Conservation (phyloP, 2,329 filamentous ascomycete species). For the Sarocladium strictum region DNA sequence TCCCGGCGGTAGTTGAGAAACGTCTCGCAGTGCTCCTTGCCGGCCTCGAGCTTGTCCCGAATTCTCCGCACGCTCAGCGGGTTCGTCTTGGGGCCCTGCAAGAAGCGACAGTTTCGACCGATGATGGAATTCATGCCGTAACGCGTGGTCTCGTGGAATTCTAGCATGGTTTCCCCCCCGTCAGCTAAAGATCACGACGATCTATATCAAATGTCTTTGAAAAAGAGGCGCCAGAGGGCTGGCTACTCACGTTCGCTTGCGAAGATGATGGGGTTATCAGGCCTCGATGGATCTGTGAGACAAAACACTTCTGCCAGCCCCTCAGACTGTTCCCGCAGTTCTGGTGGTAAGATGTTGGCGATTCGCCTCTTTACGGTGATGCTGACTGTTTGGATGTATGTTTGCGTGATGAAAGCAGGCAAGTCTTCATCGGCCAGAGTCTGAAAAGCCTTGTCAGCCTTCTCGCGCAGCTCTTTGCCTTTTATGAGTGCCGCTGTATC, state of each 20-base stretch:
- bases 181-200: too few species aligned
- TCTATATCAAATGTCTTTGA: too few species aligned
- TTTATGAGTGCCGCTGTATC: slow-evolving; percentile 43
- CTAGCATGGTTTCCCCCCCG: slow-evolving; percentile 29
- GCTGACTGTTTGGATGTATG: slow-evolving; percentile 65
- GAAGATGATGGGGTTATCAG: slow-evolving; percentile 72
- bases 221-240: too few species aligned
- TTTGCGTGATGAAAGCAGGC: slow-evolving; percentile 64
- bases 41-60: slow-evolving; percentile 51
- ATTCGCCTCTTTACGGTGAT: slow-evolving; percentile 62
- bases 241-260: slow-evolving; percentile 64
- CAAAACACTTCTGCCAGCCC: slow-evolving; percentile 74
- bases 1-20: slow-evolving; percentile 75
- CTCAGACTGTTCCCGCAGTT: slow-evolving; percentile 64
- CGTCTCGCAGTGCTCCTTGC: slow-evolving; percentile 67
- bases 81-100: slow-evolving; percentile 70
- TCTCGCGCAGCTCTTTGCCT: slow-evolving; percentile 55
- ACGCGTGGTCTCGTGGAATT: slow-evolving; percentile 69
- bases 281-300: slow-evolving; percentile 65
- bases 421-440: slow-evolving; percentile 61
- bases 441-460: slow-evolving; percentile 59
- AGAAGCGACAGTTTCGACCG: slow-evolving; percentile 71
- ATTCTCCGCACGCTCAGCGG: slow-evolving; percentile 56
- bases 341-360: slow-evolving; percentile 57
- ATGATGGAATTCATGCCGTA: slow-evolving; percentile 69